Conservation (phyloP, 345 rosid genomes). For the Gossypium longicalyx region DNA sequence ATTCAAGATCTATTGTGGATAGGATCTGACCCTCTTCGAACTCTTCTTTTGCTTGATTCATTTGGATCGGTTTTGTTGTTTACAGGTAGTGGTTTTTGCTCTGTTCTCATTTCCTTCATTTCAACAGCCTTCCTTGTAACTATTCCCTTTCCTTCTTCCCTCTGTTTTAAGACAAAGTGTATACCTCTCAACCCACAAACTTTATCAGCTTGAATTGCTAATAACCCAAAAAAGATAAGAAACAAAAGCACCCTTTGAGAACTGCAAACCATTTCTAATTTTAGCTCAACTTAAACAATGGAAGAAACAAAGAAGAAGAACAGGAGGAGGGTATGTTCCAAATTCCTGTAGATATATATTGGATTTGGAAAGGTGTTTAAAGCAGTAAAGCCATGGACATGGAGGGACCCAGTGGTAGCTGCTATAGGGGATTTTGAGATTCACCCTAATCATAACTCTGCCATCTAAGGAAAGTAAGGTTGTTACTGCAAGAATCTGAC, state of each 20-base stretch:
- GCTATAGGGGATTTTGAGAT: slow-evolving; percentile 41
- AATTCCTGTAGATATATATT: slow-evolving; percentile 48
- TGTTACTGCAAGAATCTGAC: slow-evolving; percentile 64
- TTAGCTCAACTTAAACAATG: slow-evolving; percentile 5
- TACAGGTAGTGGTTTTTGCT: slow-evolving; percentile 29
- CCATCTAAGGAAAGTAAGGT: slow-evolving; percentile 60
- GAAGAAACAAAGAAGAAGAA: slow-evolving; percentile 32
- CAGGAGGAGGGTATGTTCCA: slow-evolving; percentile 32
- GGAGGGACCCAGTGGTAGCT: slow-evolving; percentile 43
- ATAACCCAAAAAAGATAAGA: slow-evolving; percentile 28
- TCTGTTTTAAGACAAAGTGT: slow-evolving; percentile 27
- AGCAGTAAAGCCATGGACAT: slow-evolving; percentile 50
- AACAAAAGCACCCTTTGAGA: slow-evolving; percentile 42
- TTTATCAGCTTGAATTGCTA: not conserved
- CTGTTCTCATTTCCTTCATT: slow-evolving; percentile 30
- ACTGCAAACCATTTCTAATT: slow-evolving; percentile 32
- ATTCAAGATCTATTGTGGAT: slow-evolving; percentile 65
- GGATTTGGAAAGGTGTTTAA: slow-evolving; percentile 45
- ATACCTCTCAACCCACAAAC: slow-evolving; percentile 35
- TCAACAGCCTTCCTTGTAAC: slow-evolving; percentile 20
- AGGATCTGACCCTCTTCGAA: slow-evolving; percentile 79
- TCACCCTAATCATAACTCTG: slow-evolving; percentile 44
- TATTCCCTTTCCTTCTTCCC: slow-evolving; percentile 23
- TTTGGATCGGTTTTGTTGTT: slow-evolving; percentile 43
- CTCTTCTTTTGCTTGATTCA: slow-evolving; percentile 67